These are phyloP conservation scores for Pythium aristosporum DNA, from an alignment of 352 stramenopile species.

Conservation along the genomic window DNA sequence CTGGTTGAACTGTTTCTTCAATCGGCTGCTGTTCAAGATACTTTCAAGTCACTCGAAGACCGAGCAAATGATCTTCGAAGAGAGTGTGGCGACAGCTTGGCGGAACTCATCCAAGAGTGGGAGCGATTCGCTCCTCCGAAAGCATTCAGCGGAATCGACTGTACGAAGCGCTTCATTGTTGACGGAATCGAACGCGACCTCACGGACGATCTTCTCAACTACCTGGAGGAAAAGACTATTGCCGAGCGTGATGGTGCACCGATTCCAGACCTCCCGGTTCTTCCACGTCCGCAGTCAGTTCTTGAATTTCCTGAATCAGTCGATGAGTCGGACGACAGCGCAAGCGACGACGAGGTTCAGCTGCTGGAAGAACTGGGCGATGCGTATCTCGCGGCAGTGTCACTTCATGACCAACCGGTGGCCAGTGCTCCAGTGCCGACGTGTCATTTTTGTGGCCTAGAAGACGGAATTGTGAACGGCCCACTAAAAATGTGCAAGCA, in stretches of 20 bases:
- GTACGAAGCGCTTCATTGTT: constrained; percentile 69
- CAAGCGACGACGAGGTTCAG: constrained; percentile 33
- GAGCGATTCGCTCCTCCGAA: constrained; percentile 45
- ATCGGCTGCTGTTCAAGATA: constrained; percentile 51
- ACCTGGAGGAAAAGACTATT: constrained; percentile 61
- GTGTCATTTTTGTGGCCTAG: constrained; percentile 61
- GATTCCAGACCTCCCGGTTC: constrained; percentile 41
- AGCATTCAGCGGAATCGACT: constrained; percentile 47
- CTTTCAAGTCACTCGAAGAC: constrained; percentile 65
- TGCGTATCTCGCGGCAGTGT: constrained; percentile 29
- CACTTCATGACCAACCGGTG: not conserved
- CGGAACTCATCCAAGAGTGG: constrained; percentile 66
- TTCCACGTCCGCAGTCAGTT: not conserved
- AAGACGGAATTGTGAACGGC: constrained; percentile 68
- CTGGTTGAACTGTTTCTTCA: constrained; percentile 67
- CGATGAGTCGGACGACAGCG: constrained; percentile 35
- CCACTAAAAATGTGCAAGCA: constrained; percentile 45
- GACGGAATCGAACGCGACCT: constrained; percentile 70
- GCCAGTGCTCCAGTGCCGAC: not conserved
- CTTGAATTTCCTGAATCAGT: not conserved
- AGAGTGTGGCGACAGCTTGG: constrained; percentile 50
- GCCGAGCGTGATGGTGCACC: constrained; percentile 56
- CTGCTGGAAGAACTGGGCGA: constrained; percentile 64
- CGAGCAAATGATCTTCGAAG: constrained; percentile 58
- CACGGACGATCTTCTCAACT: constrained; percentile 65